phyloP scores from a whole-genome alignment of 2,329 filamentous ascomycete species.

The Fusarium xyrophilum region DNA sequence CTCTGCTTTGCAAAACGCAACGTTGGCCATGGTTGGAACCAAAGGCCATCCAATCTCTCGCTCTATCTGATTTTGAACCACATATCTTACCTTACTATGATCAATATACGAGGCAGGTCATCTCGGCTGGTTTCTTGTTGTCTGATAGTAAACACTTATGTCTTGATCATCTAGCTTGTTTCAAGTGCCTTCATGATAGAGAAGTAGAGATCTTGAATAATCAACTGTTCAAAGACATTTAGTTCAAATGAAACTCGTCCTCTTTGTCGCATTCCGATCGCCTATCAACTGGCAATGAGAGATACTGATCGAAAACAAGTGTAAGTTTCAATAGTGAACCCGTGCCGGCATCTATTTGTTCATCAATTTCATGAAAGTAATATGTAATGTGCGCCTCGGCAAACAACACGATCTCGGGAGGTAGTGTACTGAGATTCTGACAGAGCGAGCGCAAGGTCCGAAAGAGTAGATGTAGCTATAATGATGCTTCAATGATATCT shows the following conservation, averaged over 20 bases:
- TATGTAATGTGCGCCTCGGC: background rate
- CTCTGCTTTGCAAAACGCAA: background rate
- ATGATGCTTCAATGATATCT: background rate
- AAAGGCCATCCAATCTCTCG: background rate
- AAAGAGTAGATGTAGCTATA: background rate
- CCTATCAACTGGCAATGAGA: background rate
- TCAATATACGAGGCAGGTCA: background rate
- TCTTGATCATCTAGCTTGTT: background rate
- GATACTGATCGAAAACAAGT: background rate
- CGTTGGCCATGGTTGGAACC: background rate
- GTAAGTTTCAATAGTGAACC: background rate
- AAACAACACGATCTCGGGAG: background rate
- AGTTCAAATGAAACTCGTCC: background rate
- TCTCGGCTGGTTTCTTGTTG: background rate
- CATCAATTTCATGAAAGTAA: background rate
- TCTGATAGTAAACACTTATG: background rate
- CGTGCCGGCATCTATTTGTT: background rate
- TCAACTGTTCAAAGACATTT: background rate
- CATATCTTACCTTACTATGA: fast-evolving
- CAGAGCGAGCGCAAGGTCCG: background rate
- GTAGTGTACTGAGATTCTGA: background rate
- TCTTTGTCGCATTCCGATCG: background rate
- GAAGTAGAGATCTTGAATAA: background rate
- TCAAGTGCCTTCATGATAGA: background rate
- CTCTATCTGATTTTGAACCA: background rate